A percentile compares a stretch with the other conserved stretches of the same genome.
Evolutionary conservation across 768 basidiomycete species (phyloP).

Genomic region (Pleurotus tuoliensis): DNA sequence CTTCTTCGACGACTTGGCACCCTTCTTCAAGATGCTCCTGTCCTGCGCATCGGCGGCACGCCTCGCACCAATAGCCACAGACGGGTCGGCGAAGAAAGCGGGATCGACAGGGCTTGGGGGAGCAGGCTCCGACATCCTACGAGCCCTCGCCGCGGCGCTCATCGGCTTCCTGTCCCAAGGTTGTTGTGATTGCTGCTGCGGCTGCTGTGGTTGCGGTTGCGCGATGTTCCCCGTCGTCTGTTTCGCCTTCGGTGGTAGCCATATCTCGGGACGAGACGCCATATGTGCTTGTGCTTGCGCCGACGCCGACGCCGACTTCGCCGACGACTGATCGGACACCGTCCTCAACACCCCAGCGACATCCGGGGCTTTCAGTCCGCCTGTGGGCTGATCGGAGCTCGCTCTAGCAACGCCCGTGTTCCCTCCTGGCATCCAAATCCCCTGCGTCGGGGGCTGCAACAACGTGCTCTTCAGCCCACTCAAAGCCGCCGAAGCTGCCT

Average conservation of each 20-base stretch:
- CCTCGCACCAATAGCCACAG: background rate
- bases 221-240: background rate
- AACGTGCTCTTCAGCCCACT: background rate
- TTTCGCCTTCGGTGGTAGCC: conserved; percentile 3
- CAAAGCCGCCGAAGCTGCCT: background rate
- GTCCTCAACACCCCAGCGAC: background rate
- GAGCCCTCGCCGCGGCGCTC: conserved; percentile 7
- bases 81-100: conserved; percentile 10
- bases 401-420: background rate
- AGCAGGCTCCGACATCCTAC: conserved; percentile 27
- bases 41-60: conserved; percentile 6
- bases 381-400: background rate
- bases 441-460: background rate
- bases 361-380: background rate
- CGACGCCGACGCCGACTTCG: background rate
- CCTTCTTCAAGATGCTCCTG: conserved; percentile 16
- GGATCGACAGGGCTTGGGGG: conserved; percentile 18
- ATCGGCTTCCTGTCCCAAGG: conserved; percentile 3
- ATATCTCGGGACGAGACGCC: background rate
- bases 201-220: background rate
- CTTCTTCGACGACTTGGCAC: conserved; percentile 13
- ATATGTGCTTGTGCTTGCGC: background rate
- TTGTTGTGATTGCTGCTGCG: background rate
- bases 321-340: background rate
- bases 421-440: background rate